These are phyloP conservation scores for Sarocladiaceae sp. DNA, from an alignment of 2,329 filamentous ascomycete genomes.

Conservation along the genomic window DNA sequence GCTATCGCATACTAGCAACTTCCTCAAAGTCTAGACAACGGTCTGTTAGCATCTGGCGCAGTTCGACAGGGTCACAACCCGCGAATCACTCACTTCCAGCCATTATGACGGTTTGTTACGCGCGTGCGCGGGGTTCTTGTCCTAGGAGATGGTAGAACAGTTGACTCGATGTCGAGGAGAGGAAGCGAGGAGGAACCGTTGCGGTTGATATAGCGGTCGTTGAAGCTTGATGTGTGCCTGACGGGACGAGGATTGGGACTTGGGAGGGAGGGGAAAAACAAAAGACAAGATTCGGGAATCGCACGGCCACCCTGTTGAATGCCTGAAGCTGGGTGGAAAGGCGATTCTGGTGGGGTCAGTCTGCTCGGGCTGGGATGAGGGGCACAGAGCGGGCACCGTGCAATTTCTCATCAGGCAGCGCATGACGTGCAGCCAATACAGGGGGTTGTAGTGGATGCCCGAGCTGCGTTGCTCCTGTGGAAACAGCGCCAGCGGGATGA, in stretches of 20 bases:
- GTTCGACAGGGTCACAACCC: too few relatives aligned
- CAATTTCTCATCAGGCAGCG: slow-evolving; percentile 22
- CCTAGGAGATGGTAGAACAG: too few relatives aligned
- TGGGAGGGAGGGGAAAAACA: slow-evolving; percentile 6
- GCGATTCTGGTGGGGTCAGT: slow-evolving; percentile 9
- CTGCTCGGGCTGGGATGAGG: slow-evolving; percentile 16
- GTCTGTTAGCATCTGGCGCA: background rate
- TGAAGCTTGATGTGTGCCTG: background rate
- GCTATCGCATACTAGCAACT: slow-evolving; percentile 33
- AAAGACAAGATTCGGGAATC: slow-evolving; percentile 4
- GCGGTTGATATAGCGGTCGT: background rate
- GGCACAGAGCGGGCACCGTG: slow-evolving; percentile 23
- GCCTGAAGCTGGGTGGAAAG: slow-evolving; percentile 5
- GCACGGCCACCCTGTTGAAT: slow-evolving; percentile 1
- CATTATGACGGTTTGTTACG: slow-evolving; percentile 22
- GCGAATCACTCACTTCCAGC: slow-evolving; percentile 24
- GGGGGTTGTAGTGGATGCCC: too few relatives aligned
- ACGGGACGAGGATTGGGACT: slow-evolving; percentile 1
- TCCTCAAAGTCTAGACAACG: slow-evolving; percentile 34
- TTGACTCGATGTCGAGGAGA: background rate
- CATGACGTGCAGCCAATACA: slow-evolving; percentile 12
- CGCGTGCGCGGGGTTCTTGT: slow-evolving; percentile 4
- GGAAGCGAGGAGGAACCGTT: background rate
- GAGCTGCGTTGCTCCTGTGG: too few relatives aligned
- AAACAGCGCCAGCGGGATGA: too few relatives aligned